Evolutionary conservation across 306 rosid genomes (phyloP), one percentile per base, ranked within the genome.

Genomic region (Acacia confusa): DNA sequence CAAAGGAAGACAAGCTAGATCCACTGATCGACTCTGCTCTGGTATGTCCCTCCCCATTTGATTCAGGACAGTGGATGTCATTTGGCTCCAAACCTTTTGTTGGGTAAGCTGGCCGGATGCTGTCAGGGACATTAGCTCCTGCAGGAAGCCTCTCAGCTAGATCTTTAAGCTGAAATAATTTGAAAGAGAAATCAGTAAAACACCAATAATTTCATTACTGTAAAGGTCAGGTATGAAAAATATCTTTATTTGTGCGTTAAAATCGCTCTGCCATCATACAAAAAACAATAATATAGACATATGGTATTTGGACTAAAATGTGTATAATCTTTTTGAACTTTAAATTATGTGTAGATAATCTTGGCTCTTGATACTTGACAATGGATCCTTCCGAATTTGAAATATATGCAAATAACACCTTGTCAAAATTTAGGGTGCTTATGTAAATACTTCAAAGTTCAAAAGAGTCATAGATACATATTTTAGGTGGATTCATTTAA

Each of bases 131-230:
- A 79, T 91, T 89, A 52, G 80, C 91, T 76, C 95, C 99, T 75
- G 96, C 93, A 52, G 98, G 98, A 72, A 93, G 85, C 81, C 91
- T 92, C 92, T 91, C 96, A n/a, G 98, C 98, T 72, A 95, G 72
- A 88, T 89, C 97, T 91, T 91, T 95, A 58, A 95, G 90, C 99
- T 95, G 93, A 70, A 86, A 87, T 53, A 61, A 81, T 78, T 82
- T 50, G 66, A 52, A 72, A 72, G 66, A 64, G 57, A 16, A 82
- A 84, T 88, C 47, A 83, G 70, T 50, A 22, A 71, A 63, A 82
- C 43, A n/a, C 60, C 72, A 32, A 81, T 24, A 50, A 13, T 55
- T 65, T 71, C 45, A 17, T 28, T 22, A 36, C 75, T 9, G 68
- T 36, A 53, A 40, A 28, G 2, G 40, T 24, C 45, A 47, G 44